Conservation (phyloP, 2,329 filamentous ascomycete genomes). For the Cordyceps fumosorosea region DNA sequence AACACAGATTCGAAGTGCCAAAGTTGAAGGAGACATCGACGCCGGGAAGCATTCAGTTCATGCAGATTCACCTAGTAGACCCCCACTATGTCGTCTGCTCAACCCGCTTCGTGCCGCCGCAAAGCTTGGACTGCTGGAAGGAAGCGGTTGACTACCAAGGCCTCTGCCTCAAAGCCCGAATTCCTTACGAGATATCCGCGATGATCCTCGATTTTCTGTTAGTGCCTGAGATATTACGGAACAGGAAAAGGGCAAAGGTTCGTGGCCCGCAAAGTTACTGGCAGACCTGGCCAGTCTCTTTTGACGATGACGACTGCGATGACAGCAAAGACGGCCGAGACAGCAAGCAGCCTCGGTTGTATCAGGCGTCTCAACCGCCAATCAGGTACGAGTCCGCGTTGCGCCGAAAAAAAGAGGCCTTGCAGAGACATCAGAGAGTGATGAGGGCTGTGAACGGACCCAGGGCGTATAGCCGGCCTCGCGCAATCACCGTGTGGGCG, state of each 20-base stretch:
- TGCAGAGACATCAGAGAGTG: neutral
- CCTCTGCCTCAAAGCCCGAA: neutral
- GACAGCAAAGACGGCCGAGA: no score
- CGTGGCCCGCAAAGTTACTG: neutral
- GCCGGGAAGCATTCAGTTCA: neutral
- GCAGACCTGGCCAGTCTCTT: neutral
- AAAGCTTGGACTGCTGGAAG: neutral
- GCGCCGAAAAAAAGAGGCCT: neutral
- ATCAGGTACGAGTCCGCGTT: neutral
- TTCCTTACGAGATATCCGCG: neutral
- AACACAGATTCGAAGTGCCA: conserved; percentile 1
- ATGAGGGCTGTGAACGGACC: neutral
- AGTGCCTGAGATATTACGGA: neutral
- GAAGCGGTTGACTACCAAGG: neutral
- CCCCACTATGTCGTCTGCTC: conserved; percentile 1
- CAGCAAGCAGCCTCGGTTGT: neutral
- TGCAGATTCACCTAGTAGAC: conserved; percentile 4
- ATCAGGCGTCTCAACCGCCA: neutral
- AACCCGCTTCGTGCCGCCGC: neutral
- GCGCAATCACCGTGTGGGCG: neutral
- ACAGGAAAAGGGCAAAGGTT: neutral
- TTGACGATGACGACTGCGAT: neutral
- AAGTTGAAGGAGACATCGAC: neutral
- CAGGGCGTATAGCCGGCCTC: neutral
- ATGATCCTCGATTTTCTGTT: neutral